A percentile compares a stretch with the other conserved stretches of the same genome.
phyloP scores from a whole-genome alignment of 2,329 filamentous ascomycete genomes.

The Nigrospora oryzae region DNA sequence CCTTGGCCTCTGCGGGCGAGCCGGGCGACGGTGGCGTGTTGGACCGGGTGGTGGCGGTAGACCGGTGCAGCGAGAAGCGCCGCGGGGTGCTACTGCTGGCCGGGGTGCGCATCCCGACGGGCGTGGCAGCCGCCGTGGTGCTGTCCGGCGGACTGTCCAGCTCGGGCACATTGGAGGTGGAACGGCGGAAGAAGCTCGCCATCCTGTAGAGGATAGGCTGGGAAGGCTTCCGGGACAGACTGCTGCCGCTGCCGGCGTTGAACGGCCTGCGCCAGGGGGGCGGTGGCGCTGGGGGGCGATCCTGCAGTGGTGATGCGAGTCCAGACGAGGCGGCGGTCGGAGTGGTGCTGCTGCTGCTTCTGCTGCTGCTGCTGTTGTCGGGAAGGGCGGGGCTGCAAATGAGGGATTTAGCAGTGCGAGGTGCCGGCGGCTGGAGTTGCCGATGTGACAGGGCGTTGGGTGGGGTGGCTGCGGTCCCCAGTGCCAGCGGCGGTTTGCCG shows the following conservation, averaged over 20 bases:
- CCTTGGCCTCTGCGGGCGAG: conserved; percentile 15
- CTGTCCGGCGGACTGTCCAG: too few species aligned
- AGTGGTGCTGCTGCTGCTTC: background rate
- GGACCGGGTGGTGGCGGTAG: conserved; percentile 18
- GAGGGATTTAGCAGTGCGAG: conserved; percentile 4
- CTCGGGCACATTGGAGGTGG: conserved; percentile 16
- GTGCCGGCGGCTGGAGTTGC: conserved; percentile 4
- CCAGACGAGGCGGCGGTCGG: conserved; percentile 2
- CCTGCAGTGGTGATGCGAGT: background rate
- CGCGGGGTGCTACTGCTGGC: conserved; percentile 11
- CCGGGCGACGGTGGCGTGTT: conserved; percentile 24
- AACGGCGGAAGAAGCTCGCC: conserved; percentile 8
- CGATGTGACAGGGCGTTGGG: conserved; percentile 5
- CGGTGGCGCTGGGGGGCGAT: background rate
- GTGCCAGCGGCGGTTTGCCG: conserved; percentile 2
- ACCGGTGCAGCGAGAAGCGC: conserved; percentile 22
- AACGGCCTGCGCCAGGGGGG: background rate
- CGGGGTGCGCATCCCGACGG: background rate
- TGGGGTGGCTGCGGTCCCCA: conserved; percentile 4
- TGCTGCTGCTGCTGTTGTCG: background rate
- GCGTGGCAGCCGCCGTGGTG: too few species aligned
- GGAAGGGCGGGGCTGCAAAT: background rate
- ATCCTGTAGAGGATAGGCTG: conserved; percentile 1
- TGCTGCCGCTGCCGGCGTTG: conserved; percentile 1
- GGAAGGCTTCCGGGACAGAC: background rate